Conservation (phyloP, 768 basidiomycete genomes). For the Albatrellus ellisii region DNA sequence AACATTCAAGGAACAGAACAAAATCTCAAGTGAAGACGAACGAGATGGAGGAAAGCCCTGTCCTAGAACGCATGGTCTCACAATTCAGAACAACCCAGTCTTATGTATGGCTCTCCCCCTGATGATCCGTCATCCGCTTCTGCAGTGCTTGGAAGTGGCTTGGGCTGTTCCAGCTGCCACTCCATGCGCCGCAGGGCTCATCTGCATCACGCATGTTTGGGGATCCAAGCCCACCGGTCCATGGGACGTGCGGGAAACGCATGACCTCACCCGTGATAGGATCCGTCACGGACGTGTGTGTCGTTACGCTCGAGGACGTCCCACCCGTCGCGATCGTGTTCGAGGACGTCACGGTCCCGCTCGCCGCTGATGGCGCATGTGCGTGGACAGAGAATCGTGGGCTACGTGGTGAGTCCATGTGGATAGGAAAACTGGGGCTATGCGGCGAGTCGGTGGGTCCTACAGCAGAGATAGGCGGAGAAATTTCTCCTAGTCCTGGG, state of each 20-base stretch:
- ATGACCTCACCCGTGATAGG: constrained; percentile 20
- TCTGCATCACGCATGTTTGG: neutral
- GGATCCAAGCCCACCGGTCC: constrained; percentile 7
- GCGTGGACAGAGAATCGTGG: constrained; percentile 1
- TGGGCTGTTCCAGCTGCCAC: constrained; percentile 10
- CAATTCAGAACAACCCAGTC: neutral
- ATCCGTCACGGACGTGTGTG: constrained; percentile 19
- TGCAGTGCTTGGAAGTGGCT: constrained; percentile 9
- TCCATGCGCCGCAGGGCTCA: constrained; percentile 2
- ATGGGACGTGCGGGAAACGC: constrained; percentile 16
- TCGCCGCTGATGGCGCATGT: constrained; percentile 1
- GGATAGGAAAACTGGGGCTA: constrained; percentile 2
- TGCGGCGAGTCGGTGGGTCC: constrained; percentile 6
- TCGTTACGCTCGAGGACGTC: constrained; percentile 20
- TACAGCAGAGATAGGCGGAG: constrained; percentile 21
- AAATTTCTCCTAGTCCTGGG: constrained; percentile 11
- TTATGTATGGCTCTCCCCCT: constrained; percentile 2
- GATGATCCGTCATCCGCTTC: constrained; percentile 6
- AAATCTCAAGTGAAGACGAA: no score
- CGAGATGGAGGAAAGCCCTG: no score
- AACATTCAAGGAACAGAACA: no score
- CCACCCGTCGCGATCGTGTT: constrained; percentile 14
- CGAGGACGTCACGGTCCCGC: constrained; percentile 18
- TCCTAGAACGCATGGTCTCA: no score
- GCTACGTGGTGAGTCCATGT: constrained; percentile 1